Evolutionary conservation across 495 filamentous ascomycete genomes (phyloP), one percentile per base, ranked within the genome.

Genomic region (Penicillium simplicissimum): DNA sequence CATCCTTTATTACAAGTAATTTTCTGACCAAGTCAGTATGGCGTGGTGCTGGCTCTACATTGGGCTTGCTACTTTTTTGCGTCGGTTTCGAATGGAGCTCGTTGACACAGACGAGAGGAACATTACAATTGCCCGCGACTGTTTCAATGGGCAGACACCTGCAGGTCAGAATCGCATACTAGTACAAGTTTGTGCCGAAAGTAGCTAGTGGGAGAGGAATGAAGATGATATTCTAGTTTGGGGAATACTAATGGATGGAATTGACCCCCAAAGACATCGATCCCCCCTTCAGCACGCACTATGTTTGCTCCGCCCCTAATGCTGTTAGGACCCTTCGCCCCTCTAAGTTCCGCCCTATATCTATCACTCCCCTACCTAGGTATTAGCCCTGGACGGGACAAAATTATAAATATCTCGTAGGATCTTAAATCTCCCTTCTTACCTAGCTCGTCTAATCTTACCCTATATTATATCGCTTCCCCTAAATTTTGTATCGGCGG

Each of bases 111-210:
- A 49, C 2, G 25, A 49, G 25, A 49, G 45, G 4, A 49, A 49
- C 11, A 23, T 49, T 23, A 49, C 25, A 1, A 49, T 49, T 15
- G 45, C 31, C 21, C 45, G 45, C 11, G 45, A 49, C 19, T 49
- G 45, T 49, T 49, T 49, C 23, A 49, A 49, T 49, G 45, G 45
- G 13, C 45, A 49, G 28, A 49, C 45, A 31, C 23, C 45, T 7
- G 23, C 45, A 28, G 45, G 45, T n/a, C 9, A 49, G 13, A 49
- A 49, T 19, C 25, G 45, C 15, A 49, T 49, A 31, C 13, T 10
- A 49, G 45, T 49, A 3, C 14, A 4, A 19, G 45, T 49, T n/a
- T n/a, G 10, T 5, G 28, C 28, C 31, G 45, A 31, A 31, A 14
- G 14, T 28, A 47, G 2, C 28, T 31, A 31, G 28, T 31, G 28